Evolutionary conservation across 345 rosid species (phyloP).

Genomic region (Lumnitzera racemosa): DNA sequence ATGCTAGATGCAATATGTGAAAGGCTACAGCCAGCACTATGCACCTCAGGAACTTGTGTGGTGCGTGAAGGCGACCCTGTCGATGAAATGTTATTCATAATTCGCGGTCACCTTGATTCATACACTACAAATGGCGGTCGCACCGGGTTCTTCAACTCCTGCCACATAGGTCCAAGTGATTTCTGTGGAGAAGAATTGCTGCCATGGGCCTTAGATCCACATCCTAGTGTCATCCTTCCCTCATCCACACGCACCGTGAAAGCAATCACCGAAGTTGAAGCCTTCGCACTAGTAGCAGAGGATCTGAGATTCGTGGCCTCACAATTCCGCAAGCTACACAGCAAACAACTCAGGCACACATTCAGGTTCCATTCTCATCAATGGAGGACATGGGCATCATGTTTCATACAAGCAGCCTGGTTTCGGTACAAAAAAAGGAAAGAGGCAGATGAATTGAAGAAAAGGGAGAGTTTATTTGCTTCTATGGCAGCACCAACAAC

Average conservation of each 20-base stretch:
- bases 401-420: conserved; percentile 52
- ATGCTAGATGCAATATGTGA: conserved; percentile 58
- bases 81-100: conserved; percentile 45
- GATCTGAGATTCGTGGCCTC: conserved; percentile 48
- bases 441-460: conserved; percentile 27
- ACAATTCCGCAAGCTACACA: conserved; percentile 39
- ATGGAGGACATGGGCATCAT: conserved; percentile 54
- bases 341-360: conserved; percentile 34
- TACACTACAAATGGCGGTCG: conserved; percentile 49
- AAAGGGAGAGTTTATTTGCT: conserved; percentile 14
- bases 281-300: conserved; percentile 37
- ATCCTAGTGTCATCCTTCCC: conserved; percentile 31
- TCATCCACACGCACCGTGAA: conserved; percentile 44
- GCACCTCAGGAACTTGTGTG: conserved; percentile 23
- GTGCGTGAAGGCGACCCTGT: conserved; percentile 54
- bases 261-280: conserved; percentile 43
- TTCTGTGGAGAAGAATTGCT: conserved; percentile 55
- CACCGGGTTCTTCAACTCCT: conserved; percentile 43
- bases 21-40: conserved; percentile 35
- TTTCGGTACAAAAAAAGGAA: conserved; percentile 30
- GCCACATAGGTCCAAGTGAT: conserved; percentile 41
- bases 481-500: neutral
- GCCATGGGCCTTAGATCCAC: conserved; percentile 51
- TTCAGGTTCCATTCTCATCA: conserved; percentile 49
- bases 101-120: conserved; percentile 43